These are phyloP conservation scores for Aureococcus anophagefferens DNA, from an alignment of 108 stramenopile species.

Conservation along the genomic window DNA sequence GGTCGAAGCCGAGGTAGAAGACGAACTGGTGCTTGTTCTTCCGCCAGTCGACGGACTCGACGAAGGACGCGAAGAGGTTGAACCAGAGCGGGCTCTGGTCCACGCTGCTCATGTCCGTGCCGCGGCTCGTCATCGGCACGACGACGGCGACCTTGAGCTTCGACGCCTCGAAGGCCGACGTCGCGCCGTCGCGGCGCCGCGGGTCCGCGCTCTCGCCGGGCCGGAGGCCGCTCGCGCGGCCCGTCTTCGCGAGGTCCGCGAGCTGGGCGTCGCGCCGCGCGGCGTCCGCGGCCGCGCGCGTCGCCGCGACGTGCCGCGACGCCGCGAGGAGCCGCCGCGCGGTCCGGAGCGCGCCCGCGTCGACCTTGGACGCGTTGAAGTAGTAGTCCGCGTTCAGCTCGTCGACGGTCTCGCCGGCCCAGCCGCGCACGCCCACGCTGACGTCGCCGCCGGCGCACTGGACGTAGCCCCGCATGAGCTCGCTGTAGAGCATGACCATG, in stretches of 20 bases:
- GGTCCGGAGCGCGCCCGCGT: not conserved
- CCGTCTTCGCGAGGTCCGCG: not conserved
- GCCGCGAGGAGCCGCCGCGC: not conserved
- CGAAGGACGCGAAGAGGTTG: constrained; percentile 19
- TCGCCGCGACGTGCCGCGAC: not conserved
- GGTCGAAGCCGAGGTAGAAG: constrained; percentile 19
- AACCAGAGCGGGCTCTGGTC: constrained; percentile 13
- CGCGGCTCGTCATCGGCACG: constrained; percentile 14
- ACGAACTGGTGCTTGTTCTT: constrained; percentile 2
- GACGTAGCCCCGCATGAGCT: constrained; percentile 3
- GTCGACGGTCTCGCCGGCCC: not conserved
- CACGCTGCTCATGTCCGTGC: constrained; percentile 8
- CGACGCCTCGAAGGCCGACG: not conserved
- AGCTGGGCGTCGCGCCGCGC: not conserved
- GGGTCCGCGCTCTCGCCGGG: not conserved
- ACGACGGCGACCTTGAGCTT: not conserved
- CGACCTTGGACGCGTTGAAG: not conserved
- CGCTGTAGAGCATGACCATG: not conserved
- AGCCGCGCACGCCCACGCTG: not conserved
- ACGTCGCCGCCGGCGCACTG: not conserved
- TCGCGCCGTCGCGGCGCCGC: not conserved
- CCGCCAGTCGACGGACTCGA: constrained; percentile 20
- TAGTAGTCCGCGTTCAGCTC: not conserved
- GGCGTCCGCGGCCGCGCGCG: too few species aligned
- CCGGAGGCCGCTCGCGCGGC: too few species aligned